A percentile compares a stretch with the other conserved stretches of the same genome.
Evolutionary conservation across 768 basidiomycete genomes (phyloP).

Genomic region (Gymnopilus dilepis): DNA sequence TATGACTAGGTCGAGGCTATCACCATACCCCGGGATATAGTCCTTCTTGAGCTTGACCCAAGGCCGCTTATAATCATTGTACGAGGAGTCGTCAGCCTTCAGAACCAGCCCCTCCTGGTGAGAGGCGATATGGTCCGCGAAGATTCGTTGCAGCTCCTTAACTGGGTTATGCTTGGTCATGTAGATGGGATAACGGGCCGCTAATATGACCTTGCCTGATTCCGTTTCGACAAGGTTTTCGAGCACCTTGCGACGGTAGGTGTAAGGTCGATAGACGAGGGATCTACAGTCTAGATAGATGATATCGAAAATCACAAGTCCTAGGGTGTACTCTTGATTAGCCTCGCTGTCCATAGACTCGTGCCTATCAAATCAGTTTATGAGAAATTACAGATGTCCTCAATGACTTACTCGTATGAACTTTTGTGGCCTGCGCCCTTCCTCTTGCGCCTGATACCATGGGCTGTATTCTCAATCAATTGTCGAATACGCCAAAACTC

Average conservation of each 20-base stretch:
- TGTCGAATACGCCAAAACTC: conserved; percentile 80
- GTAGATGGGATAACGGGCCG: conserved; percentile 57
- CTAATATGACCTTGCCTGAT: conserved; percentile 69
- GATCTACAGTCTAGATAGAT: conserved; percentile 69
- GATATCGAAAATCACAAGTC: conserved; percentile 88
- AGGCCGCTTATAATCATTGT: conserved; percentile 65
- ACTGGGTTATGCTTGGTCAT: conserved; percentile 31
- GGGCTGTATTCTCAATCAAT: conserved; percentile 62
- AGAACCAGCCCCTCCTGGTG: conserved; percentile 77
- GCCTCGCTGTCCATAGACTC: conserved; percentile 38
- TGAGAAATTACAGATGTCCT: not conserved
- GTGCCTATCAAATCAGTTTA: conserved; percentile 12
- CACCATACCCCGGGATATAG: conserved; percentile 86
- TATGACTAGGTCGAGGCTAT: conserved; percentile 78
- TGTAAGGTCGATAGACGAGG: conserved; percentile 62
- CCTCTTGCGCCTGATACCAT: conserved; percentile 47
- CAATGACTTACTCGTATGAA: conserved; percentile 20
- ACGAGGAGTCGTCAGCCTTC: conserved; percentile 71
- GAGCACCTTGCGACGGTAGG: conserved; percentile 61
- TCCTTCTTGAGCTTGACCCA: conserved; percentile 94
- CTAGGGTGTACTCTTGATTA: conserved; percentile 59
- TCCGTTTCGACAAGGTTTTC: conserved; percentile 57
- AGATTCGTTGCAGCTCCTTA: conserved; percentile 43
- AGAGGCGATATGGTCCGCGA: conserved; percentile 55
- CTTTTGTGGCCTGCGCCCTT: conserved; percentile 24